These are phyloP conservation scores for Populus simonii DNA, from an alignment of 345 rosid species.

Conservation along the genomic window DNA sequence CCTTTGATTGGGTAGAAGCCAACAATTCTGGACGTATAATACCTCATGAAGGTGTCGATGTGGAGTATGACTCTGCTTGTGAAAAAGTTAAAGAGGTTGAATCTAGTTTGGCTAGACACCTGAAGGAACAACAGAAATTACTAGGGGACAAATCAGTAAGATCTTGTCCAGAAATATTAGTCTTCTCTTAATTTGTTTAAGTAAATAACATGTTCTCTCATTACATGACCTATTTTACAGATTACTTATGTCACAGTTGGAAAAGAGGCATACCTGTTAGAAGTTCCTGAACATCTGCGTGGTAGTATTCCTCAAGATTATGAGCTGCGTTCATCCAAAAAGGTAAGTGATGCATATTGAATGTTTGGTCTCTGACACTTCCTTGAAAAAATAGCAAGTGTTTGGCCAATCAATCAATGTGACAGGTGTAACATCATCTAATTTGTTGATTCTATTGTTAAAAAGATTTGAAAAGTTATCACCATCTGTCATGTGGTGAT, in stretches of 20 bases:
- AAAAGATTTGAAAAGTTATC: neutral
- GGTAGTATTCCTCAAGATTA: slow-evolving; percentile 76
- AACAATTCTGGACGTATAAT: slow-evolving; percentile 74
- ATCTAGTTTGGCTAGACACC: slow-evolving; percentile 61
- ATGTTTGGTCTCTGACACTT: neutral
- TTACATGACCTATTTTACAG: slow-evolving; percentile 39
- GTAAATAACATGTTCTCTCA: slow-evolving; percentile 23
- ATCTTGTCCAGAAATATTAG: slow-evolving; percentile 13
- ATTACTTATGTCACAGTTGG: slow-evolving; percentile 86
- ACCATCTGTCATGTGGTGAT: neutral
- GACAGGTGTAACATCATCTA: neutral
- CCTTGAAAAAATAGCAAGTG: neutral
- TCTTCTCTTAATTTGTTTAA: slow-evolving; percentile 15
- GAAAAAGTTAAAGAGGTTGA: slow-evolving; percentile 53
- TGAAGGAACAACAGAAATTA: slow-evolving; percentile 78
- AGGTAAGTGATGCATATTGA: slow-evolving; percentile 42
- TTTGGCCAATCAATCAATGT: neutral
- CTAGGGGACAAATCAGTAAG: slow-evolving; percentile 82
- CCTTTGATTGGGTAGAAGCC: slow-evolving; percentile 96
- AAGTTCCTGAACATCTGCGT: slow-evolving; percentile 77
- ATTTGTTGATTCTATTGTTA: neutral
- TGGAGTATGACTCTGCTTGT: slow-evolving; percentile 77
- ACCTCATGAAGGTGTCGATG: slow-evolving; percentile 83
- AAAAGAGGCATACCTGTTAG: slow-evolving; percentile 78
- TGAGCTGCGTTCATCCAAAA: slow-evolving; percentile 91